These are phyloP conservation scores for Pseudopyrenochaeta lycopersici DNA, from an alignment of 2,329 filamentous ascomycete genomes.

Conservation along the genomic window DNA sequence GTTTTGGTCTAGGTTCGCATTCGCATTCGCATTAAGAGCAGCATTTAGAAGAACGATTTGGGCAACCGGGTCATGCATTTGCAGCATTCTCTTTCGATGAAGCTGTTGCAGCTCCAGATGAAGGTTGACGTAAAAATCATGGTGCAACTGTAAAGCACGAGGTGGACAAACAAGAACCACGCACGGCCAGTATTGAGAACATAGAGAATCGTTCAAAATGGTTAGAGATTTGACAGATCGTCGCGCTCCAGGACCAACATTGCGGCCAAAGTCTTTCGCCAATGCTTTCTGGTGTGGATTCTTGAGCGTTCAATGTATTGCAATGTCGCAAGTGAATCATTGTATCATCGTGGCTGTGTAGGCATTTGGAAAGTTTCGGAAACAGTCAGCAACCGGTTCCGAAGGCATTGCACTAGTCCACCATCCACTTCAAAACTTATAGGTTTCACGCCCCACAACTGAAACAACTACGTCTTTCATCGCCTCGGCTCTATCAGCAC, in stretches of 20 bases:
- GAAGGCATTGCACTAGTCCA: slow-evolving; percentile 21
- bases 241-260: not conserved
- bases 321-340: not conserved
- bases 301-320: not conserved
- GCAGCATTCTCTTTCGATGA: slow-evolving; percentile 3
- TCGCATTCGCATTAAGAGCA: no score
- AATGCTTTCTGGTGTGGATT: not conserved
- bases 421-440: slow-evolving; percentile 30
- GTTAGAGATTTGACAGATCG: not conserved
- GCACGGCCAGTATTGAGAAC: not conserved
- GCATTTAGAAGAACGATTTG: no score
- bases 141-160: not conserved
- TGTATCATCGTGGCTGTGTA: not conserved
- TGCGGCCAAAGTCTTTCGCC: not conserved
- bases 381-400: slow-evolving; percentile 17
- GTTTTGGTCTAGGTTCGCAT: not conserved
- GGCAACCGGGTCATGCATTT: not conserved
- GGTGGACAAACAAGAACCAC: not conserved
- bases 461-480: slow-evolving; percentile 20
- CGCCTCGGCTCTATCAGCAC: slow-evolving; percentile 4
- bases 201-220: slow-evolving; percentile 2
- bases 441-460: slow-evolving; percentile 32
- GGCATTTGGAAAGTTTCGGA: slow-evolving; percentile 7
- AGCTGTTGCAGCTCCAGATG: not conserved
- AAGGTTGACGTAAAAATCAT: not conserved